Conservation (phyloP, 495 filamentous ascomycete species). For the Xanthoparmelia taractica region DNA sequence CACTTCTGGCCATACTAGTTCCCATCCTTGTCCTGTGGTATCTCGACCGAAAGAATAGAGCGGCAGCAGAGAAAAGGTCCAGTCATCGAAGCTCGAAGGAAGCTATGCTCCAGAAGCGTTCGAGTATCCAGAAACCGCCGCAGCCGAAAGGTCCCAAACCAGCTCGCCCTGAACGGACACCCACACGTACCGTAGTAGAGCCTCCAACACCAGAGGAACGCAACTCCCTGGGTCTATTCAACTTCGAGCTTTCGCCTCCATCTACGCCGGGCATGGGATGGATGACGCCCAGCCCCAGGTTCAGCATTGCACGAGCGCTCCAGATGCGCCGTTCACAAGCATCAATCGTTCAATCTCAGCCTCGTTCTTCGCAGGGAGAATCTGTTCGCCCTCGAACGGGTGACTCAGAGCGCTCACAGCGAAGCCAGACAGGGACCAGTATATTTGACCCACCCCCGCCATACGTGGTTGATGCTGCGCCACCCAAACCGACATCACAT, state of each 20-base stretch:
- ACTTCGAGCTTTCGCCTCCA: slow-evolving; percentile 22
- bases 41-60: slow-evolving; percentile 16
- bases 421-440: slow-evolving; percentile 10
- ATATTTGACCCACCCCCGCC: slow-evolving; percentile 11
- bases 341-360: slow-evolving; percentile 14
- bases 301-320: slow-evolving; percentile 17
- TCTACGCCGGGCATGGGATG: slow-evolving; percentile 10
- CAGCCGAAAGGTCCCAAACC: slow-evolving; percentile 7
- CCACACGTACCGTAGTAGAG: neutral
- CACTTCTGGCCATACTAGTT: slow-evolving; percentile 18
- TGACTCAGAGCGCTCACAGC: neutral
- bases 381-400: slow-evolving; percentile 1
- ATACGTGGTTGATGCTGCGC: slow-evolving; percentile 10
- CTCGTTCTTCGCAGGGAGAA: neutral
- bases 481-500: slow-evolving; percentile 9
- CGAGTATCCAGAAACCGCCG: slow-evolving; percentile 1
- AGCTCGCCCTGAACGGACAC: neutral
- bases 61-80: slow-evolving; percentile 5
- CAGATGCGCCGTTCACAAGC: slow-evolving; percentile 18
- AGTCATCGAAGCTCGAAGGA: slow-evolving; percentile 17
- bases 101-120: slow-evolving; percentile 11
- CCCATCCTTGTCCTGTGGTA: slow-evolving; percentile 20
- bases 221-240: slow-evolving; percentile 24
- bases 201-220: slow-evolving; percentile 7
- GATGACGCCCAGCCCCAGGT: slow-evolving; percentile 10